phyloP scores from a whole-genome alignment of 306 rosid genomes.

The Fragaria iinumae region DNA sequence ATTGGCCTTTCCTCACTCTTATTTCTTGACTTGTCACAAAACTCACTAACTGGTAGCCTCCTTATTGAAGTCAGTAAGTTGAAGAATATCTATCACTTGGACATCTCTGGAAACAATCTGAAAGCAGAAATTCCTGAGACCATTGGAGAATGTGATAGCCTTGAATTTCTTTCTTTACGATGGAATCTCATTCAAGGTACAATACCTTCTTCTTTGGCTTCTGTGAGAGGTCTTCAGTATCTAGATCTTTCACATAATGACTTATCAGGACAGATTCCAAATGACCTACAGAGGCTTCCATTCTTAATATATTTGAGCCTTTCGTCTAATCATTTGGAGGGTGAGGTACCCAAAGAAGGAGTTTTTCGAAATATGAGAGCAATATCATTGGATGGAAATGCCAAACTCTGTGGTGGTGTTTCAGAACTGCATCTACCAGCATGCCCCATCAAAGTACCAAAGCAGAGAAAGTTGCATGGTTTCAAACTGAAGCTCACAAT shows the following conservation, averaged over 20 bases:
- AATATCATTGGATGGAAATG: no score
- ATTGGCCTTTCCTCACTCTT: constrained; percentile 9
- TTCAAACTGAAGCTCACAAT: neutral
- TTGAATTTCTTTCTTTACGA: constrained; percentile 21
- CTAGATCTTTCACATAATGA: no score
- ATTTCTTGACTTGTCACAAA: constrained; percentile 26
- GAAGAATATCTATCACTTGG: constrained; percentile 1
- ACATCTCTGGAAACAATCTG: constrained; percentile 34
- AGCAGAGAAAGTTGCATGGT: neutral
- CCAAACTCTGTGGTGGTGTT: no score
- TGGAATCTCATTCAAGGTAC: constrained; percentile 8
- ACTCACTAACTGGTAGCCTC: constrained; percentile 28
- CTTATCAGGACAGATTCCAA: no score
- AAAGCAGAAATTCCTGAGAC: constrained; percentile 29
- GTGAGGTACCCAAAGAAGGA: no score
- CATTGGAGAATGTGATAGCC: constrained; percentile 27
- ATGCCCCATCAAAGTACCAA: neutral
- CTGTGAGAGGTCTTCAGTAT: no score
- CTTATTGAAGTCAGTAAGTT: constrained; percentile 21
- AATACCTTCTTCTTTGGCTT: constrained; percentile 24
- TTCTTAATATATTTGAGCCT: no score
- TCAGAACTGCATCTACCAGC: no score
- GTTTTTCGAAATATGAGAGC: no score
- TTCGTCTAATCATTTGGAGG: no score
- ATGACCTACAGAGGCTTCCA: no score